These are phyloP conservation scores for Neurospora sp. DNA, from an alignment of 495 filamentous ascomycete genomes.

Conservation along the genomic window DNA sequence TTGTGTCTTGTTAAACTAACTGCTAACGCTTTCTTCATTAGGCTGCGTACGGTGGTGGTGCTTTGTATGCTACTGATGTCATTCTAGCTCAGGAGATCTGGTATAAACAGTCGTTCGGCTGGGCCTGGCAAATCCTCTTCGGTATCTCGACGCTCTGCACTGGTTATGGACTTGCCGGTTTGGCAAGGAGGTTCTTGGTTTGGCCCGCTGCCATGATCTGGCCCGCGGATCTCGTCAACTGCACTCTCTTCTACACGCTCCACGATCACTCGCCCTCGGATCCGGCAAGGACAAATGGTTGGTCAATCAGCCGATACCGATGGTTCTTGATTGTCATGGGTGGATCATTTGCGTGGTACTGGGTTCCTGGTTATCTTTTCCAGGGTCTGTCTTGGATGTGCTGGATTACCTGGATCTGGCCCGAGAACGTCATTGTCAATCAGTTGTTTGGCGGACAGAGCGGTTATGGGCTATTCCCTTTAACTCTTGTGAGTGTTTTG, in stretches of 20 bases:
- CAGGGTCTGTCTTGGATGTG: slow-evolving; percentile 49
- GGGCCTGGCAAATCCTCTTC: slow-evolving; percentile 57
- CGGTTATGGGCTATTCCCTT: slow-evolving; percentile 48
- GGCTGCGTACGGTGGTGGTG: slow-evolving; percentile 38
- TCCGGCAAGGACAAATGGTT: slow-evolving; percentile 48
- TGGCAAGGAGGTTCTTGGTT: slow-evolving; percentile 56
- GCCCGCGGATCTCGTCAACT: slow-evolving; percentile 56
- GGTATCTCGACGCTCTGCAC: slow-evolving; percentile 62
- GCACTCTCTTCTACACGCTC: slow-evolving; percentile 55
- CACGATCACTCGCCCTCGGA: slow-evolving; percentile 54
- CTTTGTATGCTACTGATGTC: slow-evolving; percentile 39
- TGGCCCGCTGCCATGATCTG: slow-evolving; percentile 65
- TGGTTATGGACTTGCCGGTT: slow-evolving; percentile 61
- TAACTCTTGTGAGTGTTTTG: slow-evolving; percentile 33
- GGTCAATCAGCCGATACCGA: slow-evolving; percentile 53
- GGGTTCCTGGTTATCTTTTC: slow-evolving; percentile 50
- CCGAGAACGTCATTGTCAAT: slow-evolving; percentile 55
- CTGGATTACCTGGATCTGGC: slow-evolving; percentile 52
- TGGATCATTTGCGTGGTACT: slow-evolving; percentile 43
- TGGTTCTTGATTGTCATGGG: slow-evolving; percentile 53
- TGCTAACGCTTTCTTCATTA: slow-evolving; percentile 10
- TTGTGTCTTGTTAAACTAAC: neutral
- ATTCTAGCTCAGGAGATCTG: slow-evolving; percentile 31
- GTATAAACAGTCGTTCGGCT: slow-evolving; percentile 34
- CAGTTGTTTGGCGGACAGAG: slow-evolving; percentile 57